Evolutionary conservation across 2,329 filamentous ascomycete species (phyloP), one percentile per base, ranked within the genome.

Genomic region (Pseudogymnoascus sp.): DNA sequence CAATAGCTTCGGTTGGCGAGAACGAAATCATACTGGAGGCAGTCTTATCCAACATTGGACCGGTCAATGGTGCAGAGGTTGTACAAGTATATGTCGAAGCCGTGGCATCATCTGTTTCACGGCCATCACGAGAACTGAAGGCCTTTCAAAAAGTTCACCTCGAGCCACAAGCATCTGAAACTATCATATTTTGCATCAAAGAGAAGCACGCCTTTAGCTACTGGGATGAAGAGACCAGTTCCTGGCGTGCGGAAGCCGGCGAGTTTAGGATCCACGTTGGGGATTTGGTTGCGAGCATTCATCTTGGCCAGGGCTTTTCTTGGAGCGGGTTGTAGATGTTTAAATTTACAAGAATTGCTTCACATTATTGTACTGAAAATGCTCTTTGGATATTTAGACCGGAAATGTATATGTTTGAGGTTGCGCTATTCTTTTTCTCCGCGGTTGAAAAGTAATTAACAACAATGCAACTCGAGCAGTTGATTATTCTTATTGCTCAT

Each of bases 81-180:
- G 60, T 62, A 38, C 62, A 61, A 58, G 16, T 62, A 14, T 64
- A 62, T 39, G 60, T 63, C 16, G 47, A 47, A n/a, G 65, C 62
- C 39, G 62, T 32, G 4, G 39, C 3, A n/a, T 41, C 20, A 16
- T 59, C 62, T 6, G 37, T 50, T 11, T 14, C 58, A 18, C 50
- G 28, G 14, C 58, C 58, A 7, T 58, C 57, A 18, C 41, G 39
- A 47, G 28, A 61, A 18, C 32, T 64, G 22, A 60, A 62, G 32
- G 62, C 50, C 8, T 64, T 62, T 30, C 41, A 62, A 43, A 64
- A 64, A 35, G 57, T 57, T 8, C 34, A 59, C 11, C 59, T 62
- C 18, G 32, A 59, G 16, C 7, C 39, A 25, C 39, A 43, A 43
- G 25, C 39, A n/a, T 43, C 39, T 3, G 39, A 43, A 20, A 25